These are phyloP conservation scores for Calocybe cyanea DNA, from an alignment of 768 basidiomycete genomes.

Conservation along the genomic window DNA sequence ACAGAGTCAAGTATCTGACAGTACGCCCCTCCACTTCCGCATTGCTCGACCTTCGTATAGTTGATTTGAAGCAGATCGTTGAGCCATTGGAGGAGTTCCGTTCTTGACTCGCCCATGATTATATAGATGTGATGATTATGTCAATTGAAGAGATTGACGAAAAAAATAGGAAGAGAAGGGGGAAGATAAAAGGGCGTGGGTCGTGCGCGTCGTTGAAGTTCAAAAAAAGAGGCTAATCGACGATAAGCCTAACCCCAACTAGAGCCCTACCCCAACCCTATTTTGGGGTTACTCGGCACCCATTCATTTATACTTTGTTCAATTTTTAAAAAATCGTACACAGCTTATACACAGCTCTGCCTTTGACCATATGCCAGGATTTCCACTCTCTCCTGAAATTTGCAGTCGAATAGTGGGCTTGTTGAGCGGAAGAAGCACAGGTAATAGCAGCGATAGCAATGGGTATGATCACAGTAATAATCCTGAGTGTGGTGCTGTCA, in stretches of 20 bases:
- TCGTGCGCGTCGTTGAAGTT: too few species aligned
- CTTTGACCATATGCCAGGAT: conserved; percentile 18
- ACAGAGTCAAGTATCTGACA: conserved; percentile 95
- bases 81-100: conserved; percentile 88
- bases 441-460: too few species aligned
- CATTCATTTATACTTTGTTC: too few species aligned
- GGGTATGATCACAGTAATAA: too few species aligned
- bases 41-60: conserved; percentile 92
- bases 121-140: too few species aligned
- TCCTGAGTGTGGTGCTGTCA: too few species aligned
- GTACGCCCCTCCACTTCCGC: conserved; percentile 88
- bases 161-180: too few species aligned
- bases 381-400: conserved; percentile 40
- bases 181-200: too few species aligned
- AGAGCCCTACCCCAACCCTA: not conserved
- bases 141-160: too few species aligned
- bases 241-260: not conserved
- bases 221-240: too few species aligned
- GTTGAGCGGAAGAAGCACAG: conserved; percentile 1
- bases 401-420: conserved; percentile 36
- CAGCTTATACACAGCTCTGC: too few species aligned
- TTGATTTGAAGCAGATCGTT: conserved; percentile 90
- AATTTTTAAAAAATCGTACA: too few species aligned
- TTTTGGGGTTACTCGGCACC: not conserved
- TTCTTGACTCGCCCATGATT: conserved; percentile 75